Evolutionary conservation across 805 yeast genomes (phyloP), one percentile per base, ranked within the genome.

Genomic region (Saturnispora kantuleensis): DNA sequence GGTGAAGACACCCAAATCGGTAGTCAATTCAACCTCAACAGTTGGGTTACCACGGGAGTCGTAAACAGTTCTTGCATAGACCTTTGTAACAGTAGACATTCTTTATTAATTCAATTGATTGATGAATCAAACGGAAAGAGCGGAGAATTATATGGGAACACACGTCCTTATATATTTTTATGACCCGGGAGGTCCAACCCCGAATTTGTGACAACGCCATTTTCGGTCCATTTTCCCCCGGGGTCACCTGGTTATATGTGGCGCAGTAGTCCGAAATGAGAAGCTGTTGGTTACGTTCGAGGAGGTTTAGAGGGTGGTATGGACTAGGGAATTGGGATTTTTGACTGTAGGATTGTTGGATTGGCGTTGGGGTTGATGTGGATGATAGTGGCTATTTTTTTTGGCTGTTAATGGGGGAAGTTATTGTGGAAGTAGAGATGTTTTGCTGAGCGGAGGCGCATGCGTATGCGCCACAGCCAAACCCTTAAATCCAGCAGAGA

Each of bases 31-130:
- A 58, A 93, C 97, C 81, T 93, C 97, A 61, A 93, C 98, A 59
- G 98, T 90, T 75, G 98, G 98, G 82, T 90, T 93, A 74, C 97
- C 97, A 76, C 98, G 87, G 62, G 97, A 90, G 76, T 90, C 98
- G 83, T 93, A 90, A 72, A 90, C 96, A 79, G 80, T 84, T 76
- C 98, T 89, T 63, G 97, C 85, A 71, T 76, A 81, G 60, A 89
- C 73, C 73, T 90, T 89, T 58, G 85, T 69, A 63, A 86, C 78
- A 59, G 96, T 83, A 38, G 64, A 54, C 67, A 63, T 63, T 46
- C 26, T 21, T 21, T 21, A 21, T 21, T 21, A 21, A 21, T 21
- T n/a, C 52, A 17, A 17, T 35, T 41, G 40, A 38, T 16, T 42
- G 40, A 13, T 16, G 15, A 21, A 21, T 21, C 26, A 21, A 21